Evolutionary conservation across 768 basidiomycete species (phyloP).

Genomic region (Phaeotremella fagi): DNA sequence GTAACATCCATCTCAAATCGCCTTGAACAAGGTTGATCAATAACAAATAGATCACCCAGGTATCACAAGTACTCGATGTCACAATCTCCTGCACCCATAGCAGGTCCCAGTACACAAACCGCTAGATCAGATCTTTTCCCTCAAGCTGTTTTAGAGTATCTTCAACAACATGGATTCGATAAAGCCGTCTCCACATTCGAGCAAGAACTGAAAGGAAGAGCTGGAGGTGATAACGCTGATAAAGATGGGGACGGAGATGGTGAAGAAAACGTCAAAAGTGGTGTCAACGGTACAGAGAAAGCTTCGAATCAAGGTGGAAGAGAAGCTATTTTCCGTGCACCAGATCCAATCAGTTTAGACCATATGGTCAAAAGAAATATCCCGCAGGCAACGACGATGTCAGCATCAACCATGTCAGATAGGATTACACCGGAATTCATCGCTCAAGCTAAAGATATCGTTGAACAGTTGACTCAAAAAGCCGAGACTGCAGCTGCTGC

Average conservation of each 20-base stretch:
- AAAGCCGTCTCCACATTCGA: constrained; percentile 28
- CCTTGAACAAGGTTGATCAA: too few relatives aligned
- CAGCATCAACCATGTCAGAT: constrained; percentile 40
- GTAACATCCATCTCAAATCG: not conserved
- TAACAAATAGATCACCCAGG: too few relatives aligned
- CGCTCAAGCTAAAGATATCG: constrained; percentile 45
- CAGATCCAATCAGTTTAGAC: constrained; percentile 35
- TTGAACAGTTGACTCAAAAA: constrained; percentile 40
- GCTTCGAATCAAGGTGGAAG: constrained; percentile 4
- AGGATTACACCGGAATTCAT: constrained; percentile 45
- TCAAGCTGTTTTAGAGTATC: constrained; percentile 39
- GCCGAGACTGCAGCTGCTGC: constrained; percentile 21
- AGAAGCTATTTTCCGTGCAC: constrained; percentile 38
- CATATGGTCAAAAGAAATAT: constrained; percentile 45
- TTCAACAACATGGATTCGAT: constrained; percentile 44
- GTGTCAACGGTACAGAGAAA: not conserved
- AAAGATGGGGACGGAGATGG: constrained; percentile 18
- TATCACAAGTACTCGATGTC: constrained; percentile 11
- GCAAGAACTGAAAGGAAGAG: constrained; percentile 9
- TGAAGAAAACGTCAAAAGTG: constrained; percentile 7
- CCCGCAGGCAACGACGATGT: constrained; percentile 39
- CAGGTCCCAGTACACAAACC: constrained; percentile 27
- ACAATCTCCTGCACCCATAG: constrained; percentile 17
- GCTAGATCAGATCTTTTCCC: constrained; percentile 21
- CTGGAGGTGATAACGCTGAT: constrained; percentile 8